Evolutionary conservation across 2,329 filamentous ascomycete species (phyloP).

Genomic region (Byssoonygena ceratinophila): DNA sequence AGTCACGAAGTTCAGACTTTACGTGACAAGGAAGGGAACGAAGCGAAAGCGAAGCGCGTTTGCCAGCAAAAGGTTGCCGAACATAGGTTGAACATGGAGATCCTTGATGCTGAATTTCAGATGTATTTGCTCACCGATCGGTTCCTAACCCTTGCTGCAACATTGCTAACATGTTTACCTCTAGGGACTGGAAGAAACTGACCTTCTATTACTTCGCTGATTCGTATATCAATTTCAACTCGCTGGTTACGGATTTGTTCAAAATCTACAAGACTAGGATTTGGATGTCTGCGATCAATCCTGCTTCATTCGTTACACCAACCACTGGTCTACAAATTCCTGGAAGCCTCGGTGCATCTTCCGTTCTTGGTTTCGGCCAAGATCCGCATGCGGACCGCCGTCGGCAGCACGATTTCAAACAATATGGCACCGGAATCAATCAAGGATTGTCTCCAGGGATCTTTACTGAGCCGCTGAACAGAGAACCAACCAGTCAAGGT

Average conservation of each 20-base stretch:
- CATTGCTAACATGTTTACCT: not conserved
- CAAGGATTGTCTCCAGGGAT: slow-evolving; percentile 15
- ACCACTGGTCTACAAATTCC: slow-evolving; percentile 61
- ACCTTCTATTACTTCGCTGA: slow-evolving; percentile 99
- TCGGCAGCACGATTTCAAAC: slow-evolving; percentile 30
- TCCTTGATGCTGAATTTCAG: slow-evolving; percentile 95
- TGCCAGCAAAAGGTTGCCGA: slow-evolving; percentile 96
- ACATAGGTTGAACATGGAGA: slow-evolving; percentile 94
- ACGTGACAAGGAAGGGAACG: slow-evolving; percentile 91
- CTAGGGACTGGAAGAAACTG: slow-evolving; percentile 94
- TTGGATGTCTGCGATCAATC: slow-evolving; percentile 99
- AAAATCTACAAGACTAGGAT: slow-evolving; percentile 99
- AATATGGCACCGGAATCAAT: slow-evolving; percentile 20
- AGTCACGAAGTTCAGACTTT: slow-evolving; percentile 80
- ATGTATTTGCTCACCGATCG: slow-evolving; percentile 55
- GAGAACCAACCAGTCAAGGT: slow-evolving; percentile 22
- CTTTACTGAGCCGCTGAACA: slow-evolving; percentile 16
- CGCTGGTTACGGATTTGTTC: slow-evolving; percentile 91
- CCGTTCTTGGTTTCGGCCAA: slow-evolving; percentile 43
- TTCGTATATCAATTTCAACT: slow-evolving; percentile 98
- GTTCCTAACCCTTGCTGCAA: not conserved
- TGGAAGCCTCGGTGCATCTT: slow-evolving; percentile 36
- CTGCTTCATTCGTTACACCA: slow-evolving; percentile 81
- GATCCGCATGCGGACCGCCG: slow-evolving; percentile 33
- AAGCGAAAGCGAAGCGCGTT: slow-evolving; percentile 92